phyloP scores from a whole-genome alignment of 176 grass and related monocot genomes.

The Zoysia japonica region DNA sequence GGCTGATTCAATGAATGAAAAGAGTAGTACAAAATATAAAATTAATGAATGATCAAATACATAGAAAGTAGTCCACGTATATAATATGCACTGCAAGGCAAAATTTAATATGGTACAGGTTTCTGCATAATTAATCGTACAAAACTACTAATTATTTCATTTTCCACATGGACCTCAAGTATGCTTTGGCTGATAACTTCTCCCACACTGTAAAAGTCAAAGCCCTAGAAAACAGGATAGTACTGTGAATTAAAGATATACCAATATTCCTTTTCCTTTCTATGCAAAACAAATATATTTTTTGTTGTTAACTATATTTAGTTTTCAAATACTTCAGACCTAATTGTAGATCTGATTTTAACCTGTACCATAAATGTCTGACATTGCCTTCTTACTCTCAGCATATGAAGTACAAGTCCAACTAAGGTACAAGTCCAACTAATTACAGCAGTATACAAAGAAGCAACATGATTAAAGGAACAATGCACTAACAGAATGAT shows the following conservation, averaged over 20 bases:
- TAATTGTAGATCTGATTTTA: slow-evolving; percentile 9
- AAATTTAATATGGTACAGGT: neutral
- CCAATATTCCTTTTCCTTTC: neutral
- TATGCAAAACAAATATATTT: neutral
- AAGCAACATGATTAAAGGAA: neutral
- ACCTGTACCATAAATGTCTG: neutral
- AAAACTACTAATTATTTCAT: neutral
- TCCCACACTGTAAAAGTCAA: neutral
- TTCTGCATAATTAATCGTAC: neutral
- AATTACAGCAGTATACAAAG: neutral
- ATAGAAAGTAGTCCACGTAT: slow-evolving; percentile 12
- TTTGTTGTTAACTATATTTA: neutral
- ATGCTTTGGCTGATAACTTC: neutral
- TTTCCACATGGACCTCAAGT: neutral
- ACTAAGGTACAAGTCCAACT: neutral
- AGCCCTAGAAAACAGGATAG: neutral
- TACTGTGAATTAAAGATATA: neutral
- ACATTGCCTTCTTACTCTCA: neutral
- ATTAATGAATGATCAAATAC: slow-evolving; percentile 5
- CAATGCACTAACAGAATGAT: neutral
- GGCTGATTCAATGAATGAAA: neutral
- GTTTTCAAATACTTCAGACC: neutral
- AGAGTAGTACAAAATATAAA: slow-evolving; percentile 10
- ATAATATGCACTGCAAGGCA: slow-evolving; percentile 12
- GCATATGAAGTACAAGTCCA: too few species aligned